A percentile compares a stretch with the other conserved stretches of the same genome.
Conservation (phyloP, 1,139 yeast genomes). For the Maudiozyma humilis region DNA sequence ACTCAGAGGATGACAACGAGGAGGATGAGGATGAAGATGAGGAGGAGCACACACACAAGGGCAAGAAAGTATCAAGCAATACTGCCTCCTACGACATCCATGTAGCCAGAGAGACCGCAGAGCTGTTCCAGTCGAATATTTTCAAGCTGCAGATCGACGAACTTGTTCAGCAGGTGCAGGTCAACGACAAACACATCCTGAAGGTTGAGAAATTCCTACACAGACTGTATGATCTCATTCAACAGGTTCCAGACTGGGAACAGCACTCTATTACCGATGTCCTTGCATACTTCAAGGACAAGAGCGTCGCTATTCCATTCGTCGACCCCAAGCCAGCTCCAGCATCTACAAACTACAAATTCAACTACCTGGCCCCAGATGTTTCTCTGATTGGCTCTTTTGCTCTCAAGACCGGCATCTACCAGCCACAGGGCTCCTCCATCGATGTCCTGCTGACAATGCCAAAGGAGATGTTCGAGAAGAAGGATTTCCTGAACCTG, state of each 20-base stretch:
- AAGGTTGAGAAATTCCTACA: slow-evolving; percentile 72
- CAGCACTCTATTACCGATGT: slow-evolving; percentile 48
- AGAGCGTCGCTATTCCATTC: slow-evolving; percentile 63
- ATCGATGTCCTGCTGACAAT: slow-evolving; percentile 76
- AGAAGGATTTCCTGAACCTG: slow-evolving; percentile 84
- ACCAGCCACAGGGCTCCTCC: slow-evolving; percentile 51
- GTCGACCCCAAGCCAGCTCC: slow-evolving; percentile 76
- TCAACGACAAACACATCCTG: slow-evolving; percentile 60
- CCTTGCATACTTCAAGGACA: slow-evolving; percentile 41
- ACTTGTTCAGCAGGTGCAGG: slow-evolving; percentile 64
- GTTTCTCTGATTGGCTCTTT: slow-evolving; percentile 82
- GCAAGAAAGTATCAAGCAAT: slow-evolving; percentile 11
- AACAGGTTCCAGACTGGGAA: slow-evolving; percentile 49
- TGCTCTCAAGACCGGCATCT: slow-evolving; percentile 75
- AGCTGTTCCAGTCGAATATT: slow-evolving; percentile 84
- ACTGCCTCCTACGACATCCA: slow-evolving; percentile 80
- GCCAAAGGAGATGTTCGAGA: slow-evolving; percentile 68
- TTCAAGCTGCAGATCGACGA: slow-evolving; percentile 94
- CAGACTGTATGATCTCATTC: slow-evolving; percentile 61
- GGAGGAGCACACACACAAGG: slow-evolving; percentile 12
- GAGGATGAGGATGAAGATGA: slow-evolving; percentile 19
- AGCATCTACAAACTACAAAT: slow-evolving; percentile 55
- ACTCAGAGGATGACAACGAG: slow-evolving; percentile 12
- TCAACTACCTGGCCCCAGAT: slow-evolving; percentile 63
- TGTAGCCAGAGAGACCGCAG: slow-evolving; percentile 87